Percentiles rank a stretch among this genome's conserved stretches.
Conservation (phyloP, 108 stramenopile species). For the Conticribra guillardii region DNA sequence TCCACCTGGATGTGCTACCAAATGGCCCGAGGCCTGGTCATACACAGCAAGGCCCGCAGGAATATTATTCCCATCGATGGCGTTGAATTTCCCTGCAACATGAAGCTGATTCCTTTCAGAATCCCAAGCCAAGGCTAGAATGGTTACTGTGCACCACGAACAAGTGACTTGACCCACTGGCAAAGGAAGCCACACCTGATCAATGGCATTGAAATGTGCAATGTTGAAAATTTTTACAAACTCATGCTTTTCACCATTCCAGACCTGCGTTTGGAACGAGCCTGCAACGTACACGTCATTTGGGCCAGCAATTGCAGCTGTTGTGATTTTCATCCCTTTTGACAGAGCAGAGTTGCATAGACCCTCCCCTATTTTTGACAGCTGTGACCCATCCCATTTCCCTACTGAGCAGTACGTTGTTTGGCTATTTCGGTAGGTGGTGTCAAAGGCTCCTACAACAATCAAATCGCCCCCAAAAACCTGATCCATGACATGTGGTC, state of each 20-base stretch:
- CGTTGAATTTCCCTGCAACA: conserved; percentile 91
- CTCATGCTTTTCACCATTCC: conserved; percentile 90
- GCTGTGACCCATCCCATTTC: conserved; percentile 79
- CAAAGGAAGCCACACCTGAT: conserved; percentile 88
- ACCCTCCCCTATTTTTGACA: conserved; percentile 92
- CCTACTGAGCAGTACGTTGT: conserved; percentile 95
- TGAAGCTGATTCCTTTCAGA: conserved; percentile 81
- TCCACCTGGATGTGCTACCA: conserved; percentile 90
- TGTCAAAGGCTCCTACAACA: conserved; percentile 95
- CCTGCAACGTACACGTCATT: conserved; percentile 89
- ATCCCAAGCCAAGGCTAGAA: conserved; percentile 93
- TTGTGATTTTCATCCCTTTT: conserved; percentile 90
- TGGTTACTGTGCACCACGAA: conserved; percentile 91
- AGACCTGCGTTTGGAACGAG: conserved; percentile 93
- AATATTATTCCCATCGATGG: conserved; percentile 85
- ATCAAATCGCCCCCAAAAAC: conserved; percentile 72
- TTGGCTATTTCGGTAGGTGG: conserved; percentile 89
- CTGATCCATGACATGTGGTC: conserved; percentile 39
- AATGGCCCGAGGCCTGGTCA: conserved; percentile 79
- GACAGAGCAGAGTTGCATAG: conserved; percentile 90
- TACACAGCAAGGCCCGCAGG: conserved; percentile 87
- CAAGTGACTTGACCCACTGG: conserved; percentile 92
- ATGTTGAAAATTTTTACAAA: conserved; percentile 96
- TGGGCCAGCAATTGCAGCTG: conserved; percentile 80
- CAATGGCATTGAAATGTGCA: conserved; percentile 85